Conservation (phyloP, 306 rosid genomes). For the Senna tora region DNA sequence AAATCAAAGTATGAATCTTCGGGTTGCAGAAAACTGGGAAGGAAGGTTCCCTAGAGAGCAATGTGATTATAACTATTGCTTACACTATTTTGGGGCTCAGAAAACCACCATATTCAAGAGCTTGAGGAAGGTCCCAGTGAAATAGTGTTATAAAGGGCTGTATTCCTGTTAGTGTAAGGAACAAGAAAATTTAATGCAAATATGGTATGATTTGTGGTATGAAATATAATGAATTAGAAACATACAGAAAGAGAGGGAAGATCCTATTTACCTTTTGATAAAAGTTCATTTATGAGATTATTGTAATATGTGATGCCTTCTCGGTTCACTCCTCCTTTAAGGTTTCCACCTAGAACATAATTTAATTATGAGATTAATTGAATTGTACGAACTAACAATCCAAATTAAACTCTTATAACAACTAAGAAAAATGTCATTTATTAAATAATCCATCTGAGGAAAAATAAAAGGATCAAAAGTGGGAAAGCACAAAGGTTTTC, state of each 20-base stretch:
- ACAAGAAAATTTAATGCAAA: conserved; percentile 3
- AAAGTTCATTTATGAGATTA: conserved; percentile 45
- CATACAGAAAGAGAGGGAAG: too few species aligned
- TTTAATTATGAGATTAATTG: neutral
- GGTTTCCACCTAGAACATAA: conserved; percentile 38
- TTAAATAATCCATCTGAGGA: conserved; percentile 1
- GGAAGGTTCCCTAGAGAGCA: neutral
- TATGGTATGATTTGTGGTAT: conserved; percentile 9
- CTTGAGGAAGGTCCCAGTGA: conserved; percentile 55
- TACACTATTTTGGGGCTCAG: conserved; percentile 45
- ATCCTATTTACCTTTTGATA: conserved; percentile 41
- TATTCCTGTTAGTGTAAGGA: conserved; percentile 41
- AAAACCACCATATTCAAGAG: conserved; percentile 47
- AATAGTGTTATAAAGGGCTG: conserved; percentile 66
- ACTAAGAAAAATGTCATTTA: neutral
- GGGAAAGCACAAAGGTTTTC: conserved; percentile 33
- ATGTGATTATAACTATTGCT: conserved; percentile 9
- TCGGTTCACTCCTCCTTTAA: conserved; percentile 41
- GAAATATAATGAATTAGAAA: neutral
- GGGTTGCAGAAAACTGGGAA: conserved; percentile 3
- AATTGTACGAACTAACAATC: neutral
- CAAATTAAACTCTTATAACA: neutral
- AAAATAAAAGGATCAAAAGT: conserved; percentile 5
- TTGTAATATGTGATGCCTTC: conserved; percentile 51
- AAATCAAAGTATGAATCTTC: conserved; percentile 16